Percentiles rank a stretch among this genome's conserved stretches.
Conservation (phyloP, 2,329 filamentous ascomycete species). For the Aureobasidium lini region DNA sequence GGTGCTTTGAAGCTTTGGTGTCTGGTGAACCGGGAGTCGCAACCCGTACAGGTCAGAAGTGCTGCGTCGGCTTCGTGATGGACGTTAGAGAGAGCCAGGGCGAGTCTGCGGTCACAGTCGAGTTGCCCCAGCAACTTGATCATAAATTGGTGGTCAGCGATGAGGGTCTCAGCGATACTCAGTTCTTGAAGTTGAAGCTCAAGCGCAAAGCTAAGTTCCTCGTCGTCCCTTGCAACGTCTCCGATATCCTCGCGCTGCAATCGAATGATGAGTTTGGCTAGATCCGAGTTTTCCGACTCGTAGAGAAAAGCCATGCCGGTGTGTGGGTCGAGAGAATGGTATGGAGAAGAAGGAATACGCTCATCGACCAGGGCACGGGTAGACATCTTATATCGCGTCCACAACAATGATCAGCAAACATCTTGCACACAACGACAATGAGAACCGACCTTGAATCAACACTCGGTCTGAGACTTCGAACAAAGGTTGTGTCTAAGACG, state of each 20-base stretch:
- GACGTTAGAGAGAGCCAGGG: background rate
- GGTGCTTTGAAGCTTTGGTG: background rate
- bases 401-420: background rate
- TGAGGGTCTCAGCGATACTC: background rate
- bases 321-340: background rate
- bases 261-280: background rate
- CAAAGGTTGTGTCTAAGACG: background rate
- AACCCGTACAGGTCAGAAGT: background rate
- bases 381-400: background rate
- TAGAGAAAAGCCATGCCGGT: background rate
- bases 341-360: no score
- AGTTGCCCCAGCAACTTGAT: background rate
- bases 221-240: background rate
- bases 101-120: background rate
- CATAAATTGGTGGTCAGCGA: background rate
- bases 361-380: background rate
- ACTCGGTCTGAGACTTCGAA: background rate
- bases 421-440: no score
- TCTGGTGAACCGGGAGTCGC: background rate
- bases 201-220: background rate
- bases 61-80: background rate
- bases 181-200: background rate
- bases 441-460: background rate
- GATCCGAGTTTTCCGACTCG: background rate
- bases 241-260: background rate